Percentiles rank a stretch among this genome's conserved stretches.
phyloP scores from a whole-genome alignment of 768 basidiomycete species.

The Podaxis rugospora region DNA sequence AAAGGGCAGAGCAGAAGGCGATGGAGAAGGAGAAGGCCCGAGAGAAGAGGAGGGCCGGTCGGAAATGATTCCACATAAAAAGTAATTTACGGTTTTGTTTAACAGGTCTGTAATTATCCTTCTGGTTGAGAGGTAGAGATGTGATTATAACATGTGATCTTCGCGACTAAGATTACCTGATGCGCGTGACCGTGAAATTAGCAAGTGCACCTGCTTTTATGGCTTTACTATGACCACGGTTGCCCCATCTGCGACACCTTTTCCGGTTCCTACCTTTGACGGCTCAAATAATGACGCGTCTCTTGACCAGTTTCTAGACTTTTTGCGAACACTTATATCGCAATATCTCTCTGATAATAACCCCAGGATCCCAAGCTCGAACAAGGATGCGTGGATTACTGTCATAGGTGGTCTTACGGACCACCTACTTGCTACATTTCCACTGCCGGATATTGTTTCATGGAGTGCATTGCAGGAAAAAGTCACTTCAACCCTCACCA shows the following conservation, averaged over 20 bases:
- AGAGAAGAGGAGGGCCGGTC: constrained; percentile 73
- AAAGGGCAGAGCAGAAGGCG: constrained; percentile 93
- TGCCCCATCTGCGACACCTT: constrained; percentile 22
- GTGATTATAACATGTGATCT: neutral
- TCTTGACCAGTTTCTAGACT: constrained; percentile 37
- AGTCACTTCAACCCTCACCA: constrained; percentile 23
- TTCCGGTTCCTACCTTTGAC: constrained; percentile 26
- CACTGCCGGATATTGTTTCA: constrained; percentile 41
- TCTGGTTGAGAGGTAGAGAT: neutral
- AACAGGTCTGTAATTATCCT: neutral
- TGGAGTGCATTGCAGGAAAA: constrained; percentile 53
- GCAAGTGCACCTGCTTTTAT: neutral
- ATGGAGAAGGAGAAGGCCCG: constrained; percentile 80
- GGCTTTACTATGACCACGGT: constrained; percentile 15
- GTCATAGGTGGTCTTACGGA: constrained; percentile 50
- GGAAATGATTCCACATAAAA: constrained; percentile 42
- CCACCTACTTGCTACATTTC: constrained; percentile 49
- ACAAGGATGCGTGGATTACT: constrained; percentile 42
- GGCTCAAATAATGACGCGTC: constrained; percentile 24
- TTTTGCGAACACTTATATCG: constrained; percentile 34
- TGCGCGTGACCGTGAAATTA: neutral
- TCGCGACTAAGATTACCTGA: neutral
- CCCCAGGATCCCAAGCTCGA: constrained; percentile 25
- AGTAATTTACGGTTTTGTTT: neutral
- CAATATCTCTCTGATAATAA: constrained; percentile 30